Base-by-base conservation (phyloP, 2,329 filamentous ascomycete genomes). In the Delphinella strobiligena region DNA sequence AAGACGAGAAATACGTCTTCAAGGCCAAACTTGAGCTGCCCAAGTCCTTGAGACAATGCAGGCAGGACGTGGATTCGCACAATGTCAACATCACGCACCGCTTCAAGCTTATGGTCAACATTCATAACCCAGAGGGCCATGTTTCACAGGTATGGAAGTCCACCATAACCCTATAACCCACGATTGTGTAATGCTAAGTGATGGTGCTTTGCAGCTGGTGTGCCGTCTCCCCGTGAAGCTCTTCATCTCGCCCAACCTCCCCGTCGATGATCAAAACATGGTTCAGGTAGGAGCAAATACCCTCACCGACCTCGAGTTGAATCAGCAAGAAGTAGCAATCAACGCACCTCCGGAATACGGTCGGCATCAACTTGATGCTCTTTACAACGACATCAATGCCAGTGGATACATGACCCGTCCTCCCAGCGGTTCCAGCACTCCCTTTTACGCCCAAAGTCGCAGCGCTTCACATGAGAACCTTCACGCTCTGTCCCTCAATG, bases 71-170 rank as follows among this genome's bases (percentile, higher is more conserved):
- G 34, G 86, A 93, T 52, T 79, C 81, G 16, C 79, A 85, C 51
- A 84, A 85, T 37, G 93, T 98, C 64, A 94, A 91, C 60, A 74
- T 96, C 38, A 75, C 85, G 41, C 91, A 98, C 61, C 93, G 93
- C 63, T 72, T 96, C 49, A 89, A 89, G 64, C 73, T 96, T 54
- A 86, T 85, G 36, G 80, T 96, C 44, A 85, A 89, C 34, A 73
- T 98, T 30, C 82, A 87, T 60, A 96, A 98, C 52, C 89, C 91
- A 0, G 91, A 98, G 56, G 89, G 88, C 0, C 91, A 96, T 55
- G 73, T 88, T 40, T 95, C 88, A 41, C 89, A 96, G 72, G 42
- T n/a, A n/a, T n/a, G n/a, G n/a, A n/a, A n/a, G n/a, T n/a, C 39
- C 18, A 36, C n/a, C n/a, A n/a, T n/a, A n/a, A n/a, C n/a, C n/a